Evolutionary conservation across 2,329 filamentous ascomycete genomes (phyloP).

Genomic region (Calycina herbarum): DNA sequence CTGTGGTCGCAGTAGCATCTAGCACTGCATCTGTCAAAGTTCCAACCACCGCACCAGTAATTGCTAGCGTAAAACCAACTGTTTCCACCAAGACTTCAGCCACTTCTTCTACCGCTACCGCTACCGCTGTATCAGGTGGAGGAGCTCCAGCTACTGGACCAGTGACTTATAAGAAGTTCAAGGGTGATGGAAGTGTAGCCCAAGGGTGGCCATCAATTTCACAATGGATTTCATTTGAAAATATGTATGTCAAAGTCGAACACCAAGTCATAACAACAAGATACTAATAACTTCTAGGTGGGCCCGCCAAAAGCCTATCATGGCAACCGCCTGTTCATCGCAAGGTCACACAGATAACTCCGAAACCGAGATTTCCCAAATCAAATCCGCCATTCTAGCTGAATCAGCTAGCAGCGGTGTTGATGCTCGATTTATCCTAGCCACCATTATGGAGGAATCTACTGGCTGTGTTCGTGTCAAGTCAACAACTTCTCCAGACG

Average conservation of each 20-base stretch:
- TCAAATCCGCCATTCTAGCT: conserved; percentile 10
- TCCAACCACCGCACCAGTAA: neutral
- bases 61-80: neutral
- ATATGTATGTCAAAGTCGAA: conserved; percentile 7
- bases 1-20: neutral
- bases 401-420: conserved; percentile 19
- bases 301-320: conserved; percentile 6
- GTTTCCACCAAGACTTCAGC: neutral
- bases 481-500: conserved; percentile 10
- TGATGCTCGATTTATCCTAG: conserved; percentile 37
- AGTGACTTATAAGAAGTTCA: conserved; percentile 8
- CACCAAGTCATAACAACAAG: neutral
- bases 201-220: conserved; percentile 13
- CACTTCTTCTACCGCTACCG: neutral
- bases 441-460: conserved; percentile 38
- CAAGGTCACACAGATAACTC: conserved; percentile 1
- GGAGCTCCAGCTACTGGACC: neutral
- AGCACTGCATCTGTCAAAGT: neutral
- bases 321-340: conserved; percentile 3
- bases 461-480: conserved; percentile 32
- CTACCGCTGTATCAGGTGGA: neutral
- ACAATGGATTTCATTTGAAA: conserved; percentile 12
- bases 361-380: conserved; percentile 12
- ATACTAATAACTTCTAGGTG: conserved; percentile 7
- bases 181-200: conserved; percentile 14